A percentile compares a stretch with the other conserved stretches of the same genome.
Conservation (phyloP, 2,329 filamentous ascomycete genomes). For the Fusarium vanettenii region DNA sequence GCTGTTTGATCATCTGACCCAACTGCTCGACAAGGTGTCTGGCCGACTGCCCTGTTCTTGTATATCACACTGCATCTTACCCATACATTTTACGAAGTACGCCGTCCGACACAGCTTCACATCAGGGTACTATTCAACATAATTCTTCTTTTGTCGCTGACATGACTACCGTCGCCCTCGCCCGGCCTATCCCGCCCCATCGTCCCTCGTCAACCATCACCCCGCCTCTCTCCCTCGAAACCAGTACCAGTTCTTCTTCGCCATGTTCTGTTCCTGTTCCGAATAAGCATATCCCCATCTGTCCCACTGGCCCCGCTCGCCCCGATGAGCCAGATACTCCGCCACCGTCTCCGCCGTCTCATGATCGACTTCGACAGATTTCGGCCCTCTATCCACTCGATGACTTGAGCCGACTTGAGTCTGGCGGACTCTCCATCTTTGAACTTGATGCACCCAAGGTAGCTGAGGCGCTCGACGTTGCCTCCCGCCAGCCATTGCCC, state of each 20-base stretch:
- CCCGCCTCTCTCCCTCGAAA: conserved; percentile 55
- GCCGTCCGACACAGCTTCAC: conserved; percentile 13
- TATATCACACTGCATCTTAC: conserved; percentile 29
- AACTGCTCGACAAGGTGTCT: conserved; percentile 21
- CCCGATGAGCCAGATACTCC: conserved; percentile 69
- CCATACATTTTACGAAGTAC: conserved; percentile 15
- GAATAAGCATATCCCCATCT: conserved; percentile 92
- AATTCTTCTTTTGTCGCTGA: conserved; percentile 17
- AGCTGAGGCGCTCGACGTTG: conserved; percentile 78
- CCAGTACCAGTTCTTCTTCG: conserved; percentile 39
- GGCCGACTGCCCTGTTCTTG: conserved; percentile 12
- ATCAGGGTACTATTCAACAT: conserved; percentile 13
- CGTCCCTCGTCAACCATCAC: conserved; percentile 57
- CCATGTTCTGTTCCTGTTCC: conserved; percentile 66
- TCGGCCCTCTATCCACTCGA: conserved; percentile 83
- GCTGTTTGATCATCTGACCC: conserved; percentile 20
- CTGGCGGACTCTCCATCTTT: conserved; percentile 73
- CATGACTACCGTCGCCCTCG: conserved; percentile 68
- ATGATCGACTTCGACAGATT: conserved; percentile 64
- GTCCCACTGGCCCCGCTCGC: conserved; percentile 79
- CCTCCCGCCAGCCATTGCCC: conserved; percentile 83
- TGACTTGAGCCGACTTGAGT: conserved; percentile 63
- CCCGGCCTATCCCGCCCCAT: conserved; percentile 60
- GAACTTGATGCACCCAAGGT: conserved; percentile 77
- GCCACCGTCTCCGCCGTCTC: conserved; percentile 75